These are phyloP conservation scores for Microbotryomycetes sp. DNA, from an alignment of 1,284 basidiomycete species.

Conservation along the genomic window DNA sequence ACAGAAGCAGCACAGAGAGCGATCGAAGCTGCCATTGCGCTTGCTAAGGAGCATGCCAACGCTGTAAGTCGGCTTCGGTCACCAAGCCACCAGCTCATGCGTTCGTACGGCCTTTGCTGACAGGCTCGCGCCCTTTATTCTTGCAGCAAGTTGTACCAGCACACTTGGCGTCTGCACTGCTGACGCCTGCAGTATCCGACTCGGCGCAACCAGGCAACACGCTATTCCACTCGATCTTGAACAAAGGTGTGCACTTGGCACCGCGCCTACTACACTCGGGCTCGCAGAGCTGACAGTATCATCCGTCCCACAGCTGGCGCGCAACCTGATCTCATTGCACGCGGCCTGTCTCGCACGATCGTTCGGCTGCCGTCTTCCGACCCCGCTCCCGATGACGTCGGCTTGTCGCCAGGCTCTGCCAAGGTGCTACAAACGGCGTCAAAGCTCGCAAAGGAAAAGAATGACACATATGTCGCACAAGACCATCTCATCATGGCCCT, in stretches of 20 bases:
- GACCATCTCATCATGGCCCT: conserved; percentile 73
- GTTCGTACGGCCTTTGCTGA: neutral
- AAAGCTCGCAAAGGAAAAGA: conserved; percentile 68
- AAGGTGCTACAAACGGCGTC: conserved; percentile 75
- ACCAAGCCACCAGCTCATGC: neutral
- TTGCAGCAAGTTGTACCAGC: conserved; percentile 48
- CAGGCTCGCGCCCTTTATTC: neutral
- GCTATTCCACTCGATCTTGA: conserved; percentile 19
- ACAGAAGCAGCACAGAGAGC: conserved; percentile 69
- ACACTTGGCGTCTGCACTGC: conserved; percentile 66
- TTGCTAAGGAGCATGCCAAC: conserved; percentile 74
- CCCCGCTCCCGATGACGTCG: conserved; percentile 72
- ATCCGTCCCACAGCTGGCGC: conserved; percentile 35
- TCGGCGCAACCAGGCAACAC: conserved; percentile 3
- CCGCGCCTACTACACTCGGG: neutral
- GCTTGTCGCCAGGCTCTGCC: conserved; percentile 54
- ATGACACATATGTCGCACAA: conserved; percentile 88
- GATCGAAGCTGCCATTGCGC: conserved; percentile 60
- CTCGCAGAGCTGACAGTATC: conserved; percentile 45
- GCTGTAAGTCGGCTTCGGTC: conserved; percentile 54
- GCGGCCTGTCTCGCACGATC: conserved; percentile 34
- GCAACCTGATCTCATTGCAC: conserved; percentile 27
- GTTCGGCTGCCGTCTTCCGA: conserved; percentile 63
- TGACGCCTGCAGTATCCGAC: conserved; percentile 46
- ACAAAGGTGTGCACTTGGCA: conserved; percentile 20